Evolutionary conservation across 768 basidiomycete species (phyloP).

Genomic region (Tulasnella sp.): DNA sequence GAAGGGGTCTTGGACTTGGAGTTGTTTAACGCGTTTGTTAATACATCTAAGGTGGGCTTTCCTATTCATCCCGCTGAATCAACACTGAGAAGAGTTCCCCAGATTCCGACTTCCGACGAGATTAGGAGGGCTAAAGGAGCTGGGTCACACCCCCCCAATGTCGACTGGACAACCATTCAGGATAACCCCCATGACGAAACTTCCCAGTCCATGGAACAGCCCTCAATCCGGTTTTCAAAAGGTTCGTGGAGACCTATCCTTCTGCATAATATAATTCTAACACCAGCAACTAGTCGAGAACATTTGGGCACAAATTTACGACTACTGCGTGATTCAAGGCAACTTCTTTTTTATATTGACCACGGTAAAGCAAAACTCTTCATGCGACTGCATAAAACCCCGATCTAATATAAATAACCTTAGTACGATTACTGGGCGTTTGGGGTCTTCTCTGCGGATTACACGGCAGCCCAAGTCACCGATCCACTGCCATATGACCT

Average conservation of each 20-base stretch:
- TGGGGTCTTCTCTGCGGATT: not conserved
- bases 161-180: not conserved
- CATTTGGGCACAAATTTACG: slow-evolving; percentile 5
- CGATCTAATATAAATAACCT: not conserved
- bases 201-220: not conserved
- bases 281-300: not conserved
- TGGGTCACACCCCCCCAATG: not conserved
- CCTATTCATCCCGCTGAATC: not conserved
- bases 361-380: not conserved
- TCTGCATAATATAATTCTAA: not conserved
- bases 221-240: not conserved
- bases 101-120: not conserved
- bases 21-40: not conserved
- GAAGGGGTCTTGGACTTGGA: not conserved
- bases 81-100: not conserved
- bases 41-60: not conserved
- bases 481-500: not conserved
- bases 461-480: not conserved
- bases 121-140: not conserved
- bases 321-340: not conserved
- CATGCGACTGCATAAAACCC: not conserved
- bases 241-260: not conserved
- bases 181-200: not conserved
- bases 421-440: not conserved
- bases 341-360: not conserved